phyloP scores from a whole-genome alignment of 2,329 filamentous ascomycete genomes.

The Paracorniculantispora psalliotae region DNA sequence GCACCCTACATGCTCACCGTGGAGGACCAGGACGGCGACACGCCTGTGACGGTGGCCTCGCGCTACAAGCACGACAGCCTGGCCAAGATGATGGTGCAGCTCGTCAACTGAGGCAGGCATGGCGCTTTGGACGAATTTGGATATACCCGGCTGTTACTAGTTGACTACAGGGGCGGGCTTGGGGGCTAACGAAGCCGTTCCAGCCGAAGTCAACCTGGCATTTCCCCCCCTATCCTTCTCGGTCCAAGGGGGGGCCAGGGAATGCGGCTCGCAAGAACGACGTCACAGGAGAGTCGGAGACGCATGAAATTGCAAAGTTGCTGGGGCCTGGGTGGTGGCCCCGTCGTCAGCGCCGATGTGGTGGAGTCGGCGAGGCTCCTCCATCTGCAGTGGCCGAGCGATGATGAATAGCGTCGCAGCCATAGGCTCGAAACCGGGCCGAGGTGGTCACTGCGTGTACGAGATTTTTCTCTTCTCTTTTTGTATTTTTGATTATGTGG shows the following conservation, averaged over 20 bases:
- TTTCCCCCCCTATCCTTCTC: not conserved
- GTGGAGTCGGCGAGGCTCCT: slow-evolving; percentile 1
- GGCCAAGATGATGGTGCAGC: slow-evolving; percentile 10
- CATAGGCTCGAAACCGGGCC: not conserved
- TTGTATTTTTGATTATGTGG: not conserved
- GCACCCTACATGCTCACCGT: slow-evolving; percentile 5
- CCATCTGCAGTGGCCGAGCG: not conserved
- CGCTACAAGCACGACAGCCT: slow-evolving; percentile 10
- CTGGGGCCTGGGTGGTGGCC: not conserved
- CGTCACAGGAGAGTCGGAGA: slow-evolving; percentile 8
- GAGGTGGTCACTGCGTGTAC: not conserved
- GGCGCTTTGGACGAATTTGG: not conserved
- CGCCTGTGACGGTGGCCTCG: slow-evolving; percentile 8
- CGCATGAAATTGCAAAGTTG: slow-evolving; percentile 1
- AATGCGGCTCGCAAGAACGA: not conserved
- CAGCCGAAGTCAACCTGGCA: not conserved
- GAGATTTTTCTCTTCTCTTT: not conserved
- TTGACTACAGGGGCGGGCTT: not conserved
- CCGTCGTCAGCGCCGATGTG: not conserved
- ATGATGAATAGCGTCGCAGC: not conserved
- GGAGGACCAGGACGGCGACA: not conserved
- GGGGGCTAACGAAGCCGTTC: not conserved
- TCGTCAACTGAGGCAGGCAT: not conserved
- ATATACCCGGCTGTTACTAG: too few species aligned
- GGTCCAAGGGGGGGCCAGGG: not conserved